phyloP scores from a whole-genome alignment of 164 flowering plant genomes.

The Chimonanthus praecox region DNA sequence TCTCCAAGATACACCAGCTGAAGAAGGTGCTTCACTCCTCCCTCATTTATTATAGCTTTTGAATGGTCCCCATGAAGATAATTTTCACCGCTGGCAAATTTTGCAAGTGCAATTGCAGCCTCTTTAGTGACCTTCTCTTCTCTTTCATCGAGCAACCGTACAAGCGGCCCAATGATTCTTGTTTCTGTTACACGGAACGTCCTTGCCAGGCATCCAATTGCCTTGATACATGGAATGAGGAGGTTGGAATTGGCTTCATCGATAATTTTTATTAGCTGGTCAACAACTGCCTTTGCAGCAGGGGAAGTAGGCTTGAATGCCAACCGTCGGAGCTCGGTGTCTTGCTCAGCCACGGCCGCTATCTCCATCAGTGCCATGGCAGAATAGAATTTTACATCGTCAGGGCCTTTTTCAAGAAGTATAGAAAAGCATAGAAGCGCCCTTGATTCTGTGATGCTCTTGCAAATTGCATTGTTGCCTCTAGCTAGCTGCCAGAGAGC shows the following conservation, averaged over 20 bases:
- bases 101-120: slow-evolving; percentile 55
- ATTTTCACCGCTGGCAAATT: slow-evolving; percentile 62
- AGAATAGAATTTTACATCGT: slow-evolving; percentile 56
- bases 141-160: slow-evolving; percentile 62
- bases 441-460: slow-evolving; percentile 70
- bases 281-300: slow-evolving; percentile 74
- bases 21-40: slow-evolving; percentile 59
- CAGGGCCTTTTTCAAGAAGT: slow-evolving; percentile 62
- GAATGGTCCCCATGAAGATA: slow-evolving; percentile 55
- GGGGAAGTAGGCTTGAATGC: slow-evolving; percentile 89
- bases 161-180: slow-evolving; percentile 61
- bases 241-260: slow-evolving; percentile 49
- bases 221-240: slow-evolving; percentile 51
- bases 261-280: slow-evolving; percentile 54
- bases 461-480: slow-evolving; percentile 50
- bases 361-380: slow-evolving; percentile 85
- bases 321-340: slow-evolving; percentile 53
- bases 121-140: slow-evolving; percentile 52
- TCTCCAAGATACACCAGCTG: slow-evolving; percentile 77
- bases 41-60: slow-evolving; percentile 53
- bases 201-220: slow-evolving; percentile 65
- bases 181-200: slow-evolving; percentile 77
- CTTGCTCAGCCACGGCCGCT: slow-evolving; percentile 57
- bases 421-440: slow-evolving; percentile 76
- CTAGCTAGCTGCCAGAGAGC: slow-evolving; percentile 61